phyloP scores from a whole-genome alignment of 108 stramenopile species.

The Asterionellopsis glacialis region DNA sequence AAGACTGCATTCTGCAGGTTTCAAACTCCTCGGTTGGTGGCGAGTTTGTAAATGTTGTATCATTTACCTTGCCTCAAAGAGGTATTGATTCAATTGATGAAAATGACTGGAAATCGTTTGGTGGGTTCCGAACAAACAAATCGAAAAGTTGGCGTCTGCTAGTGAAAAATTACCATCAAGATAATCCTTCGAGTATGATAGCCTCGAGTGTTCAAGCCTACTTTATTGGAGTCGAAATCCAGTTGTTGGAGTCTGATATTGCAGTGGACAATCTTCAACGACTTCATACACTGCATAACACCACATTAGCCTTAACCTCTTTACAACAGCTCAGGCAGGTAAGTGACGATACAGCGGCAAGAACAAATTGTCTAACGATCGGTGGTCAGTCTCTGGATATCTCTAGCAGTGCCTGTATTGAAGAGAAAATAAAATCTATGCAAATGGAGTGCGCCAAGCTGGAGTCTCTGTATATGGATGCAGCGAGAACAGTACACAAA shows the following conservation, averaged over 20 bases:
- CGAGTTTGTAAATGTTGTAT: constrained; percentile 45
- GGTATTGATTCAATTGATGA: background rate
- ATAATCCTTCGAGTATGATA: background rate
- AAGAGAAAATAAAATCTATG: constrained; percentile 20
- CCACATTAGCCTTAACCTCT: constrained; percentile 16
- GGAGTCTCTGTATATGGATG: constrained; percentile 36
- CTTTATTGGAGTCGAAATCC: constrained; percentile 38
- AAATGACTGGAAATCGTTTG: constrained; percentile 24
- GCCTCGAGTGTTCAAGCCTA: constrained; percentile 2
- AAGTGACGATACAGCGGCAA: background rate
- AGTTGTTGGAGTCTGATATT: constrained; percentile 51
- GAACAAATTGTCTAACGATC: background rate
- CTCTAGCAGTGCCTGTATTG: background rate
- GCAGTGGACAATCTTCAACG: constrained; percentile 46
- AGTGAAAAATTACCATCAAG: constrained; percentile 11
- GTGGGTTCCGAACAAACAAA: constrained; percentile 39
- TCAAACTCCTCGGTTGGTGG: constrained; percentile 41
- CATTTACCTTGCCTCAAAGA: constrained; percentile 13
- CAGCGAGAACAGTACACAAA: constrained; percentile 22
- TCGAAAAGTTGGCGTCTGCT: constrained; percentile 54
- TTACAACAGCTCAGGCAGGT: constrained; percentile 15
- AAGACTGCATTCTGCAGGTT: constrained; percentile 43
- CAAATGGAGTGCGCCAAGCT: constrained; percentile 25
- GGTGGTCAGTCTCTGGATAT: too few relatives aligned
- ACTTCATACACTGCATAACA: constrained; percentile 57